Evolutionary conservation across 805 yeast species (phyloP).

Genomic region (Kazachstania viticola): DNA sequence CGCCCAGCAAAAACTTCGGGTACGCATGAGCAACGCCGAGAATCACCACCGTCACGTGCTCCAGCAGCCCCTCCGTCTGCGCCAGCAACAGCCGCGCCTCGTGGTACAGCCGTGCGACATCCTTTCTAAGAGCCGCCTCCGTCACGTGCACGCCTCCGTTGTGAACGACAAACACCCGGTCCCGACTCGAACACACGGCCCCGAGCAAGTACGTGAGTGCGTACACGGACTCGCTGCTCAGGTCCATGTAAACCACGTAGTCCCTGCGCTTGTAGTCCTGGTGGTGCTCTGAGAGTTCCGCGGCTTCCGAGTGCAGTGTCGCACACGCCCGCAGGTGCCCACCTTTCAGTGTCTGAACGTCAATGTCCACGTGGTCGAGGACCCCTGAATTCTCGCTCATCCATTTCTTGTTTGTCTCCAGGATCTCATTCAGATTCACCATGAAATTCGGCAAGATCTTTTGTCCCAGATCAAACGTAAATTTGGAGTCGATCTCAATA

Average conservation of each 20-base stretch:
- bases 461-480: conserved; percentile 24
- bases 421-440: conserved; percentile 17
- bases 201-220: conserved; percentile 81
- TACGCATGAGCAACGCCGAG: conserved; percentile 30
- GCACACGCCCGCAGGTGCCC: conserved; percentile 19
- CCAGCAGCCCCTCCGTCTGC: too few relatives aligned
- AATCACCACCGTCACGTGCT: too few relatives aligned
- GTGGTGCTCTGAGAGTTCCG: too few relatives aligned
- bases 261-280: too few relatives aligned
- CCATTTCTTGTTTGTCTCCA: conserved; percentile 25
- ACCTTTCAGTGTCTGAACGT: conserved; percentile 14
- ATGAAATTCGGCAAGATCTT: conserved; percentile 25
- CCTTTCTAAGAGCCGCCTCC: too few relatives aligned
- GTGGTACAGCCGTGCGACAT: too few relatives aligned
- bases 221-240: conserved; percentile 69
- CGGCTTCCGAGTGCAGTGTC: too few relatives aligned
- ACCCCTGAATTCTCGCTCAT: conserved; percentile 15
- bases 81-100: too few relatives aligned
- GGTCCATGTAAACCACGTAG: conserved; percentile 63
- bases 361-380: conserved; percentile 25
- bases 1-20: conserved; percentile 30
- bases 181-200: too few relatives aligned
- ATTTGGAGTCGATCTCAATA: conserved; percentile 21
- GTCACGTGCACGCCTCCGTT: too few relatives aligned
- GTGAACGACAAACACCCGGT: conserved; percentile 51